Base-by-base conservation (phyloP, 805 yeast genomes). In the Nakazawaea wyomingensis region DNA sequence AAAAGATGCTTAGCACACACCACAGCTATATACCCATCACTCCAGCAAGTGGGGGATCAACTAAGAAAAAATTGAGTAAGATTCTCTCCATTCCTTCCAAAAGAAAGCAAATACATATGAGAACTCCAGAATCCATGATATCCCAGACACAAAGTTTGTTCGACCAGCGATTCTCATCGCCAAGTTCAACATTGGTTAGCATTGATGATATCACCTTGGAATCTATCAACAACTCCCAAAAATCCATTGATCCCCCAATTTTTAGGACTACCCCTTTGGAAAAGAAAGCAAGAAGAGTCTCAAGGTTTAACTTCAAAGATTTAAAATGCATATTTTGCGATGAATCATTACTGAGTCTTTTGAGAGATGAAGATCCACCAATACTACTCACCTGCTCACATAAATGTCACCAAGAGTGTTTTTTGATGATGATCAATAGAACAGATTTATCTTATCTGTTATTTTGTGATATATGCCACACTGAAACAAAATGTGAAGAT, bases 291-390 rank as follows among this genome's bases (percentile, higher is more conserved):
- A 27, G 20, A 11, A 16, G 33, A 34, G 22, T 24, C 2, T 37
- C 39, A 10, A 38, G 41, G 28, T 19, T 39, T 19, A 41, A 37
- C 29, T 45, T 33, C 26, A 36, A 27, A 27, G 41, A 34, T 16
- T 14, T 24, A 20, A 19, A n/a, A 13, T 48, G 51, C 27, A 16
- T 36, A 4, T 19, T 48, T 11, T 48, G 51, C 30, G 45, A 37
- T 9, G 51, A 46, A 24, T 28, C 34, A 7, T 37, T 48, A 34
- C 16, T 14, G 4, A 24, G 28, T 11, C 13, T 22, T 5, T 43
- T 48, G 19, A 18, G 27, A 26, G 46, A 43, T 21, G 51, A 48
- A 37, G 42, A 34, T 4, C 43, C 45, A 4, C 44, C 44, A 2
- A 18, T 48, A 9, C 32, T 24, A 2, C 36, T 48, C 16, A 30